A percentile compares a stretch with the other conserved stretches of the same genome.
These are phyloP conservation scores for Penicillium cataractarum DNA, from an alignment of 495 filamentous ascomycete genomes.

Conservation along the genomic window DNA sequence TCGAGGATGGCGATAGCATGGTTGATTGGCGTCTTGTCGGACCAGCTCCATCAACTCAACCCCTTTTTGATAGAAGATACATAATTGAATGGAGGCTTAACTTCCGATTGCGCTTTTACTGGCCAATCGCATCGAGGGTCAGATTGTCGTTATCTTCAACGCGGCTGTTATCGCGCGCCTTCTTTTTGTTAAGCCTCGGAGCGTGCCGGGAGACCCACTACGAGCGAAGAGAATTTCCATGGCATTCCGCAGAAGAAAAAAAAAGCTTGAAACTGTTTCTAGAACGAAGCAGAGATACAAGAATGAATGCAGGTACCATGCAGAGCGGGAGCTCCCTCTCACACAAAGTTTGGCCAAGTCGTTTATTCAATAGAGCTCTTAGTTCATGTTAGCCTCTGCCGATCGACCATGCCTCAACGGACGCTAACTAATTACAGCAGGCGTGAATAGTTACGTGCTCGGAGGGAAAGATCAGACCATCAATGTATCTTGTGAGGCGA, in stretches of 20 bases:
- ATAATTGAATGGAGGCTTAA: neutral
- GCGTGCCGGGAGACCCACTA: constrained; percentile 1
- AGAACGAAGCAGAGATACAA: neutral
- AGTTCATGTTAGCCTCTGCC: neutral
- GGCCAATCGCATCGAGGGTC: neutral
- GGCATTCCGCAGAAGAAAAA: neutral
- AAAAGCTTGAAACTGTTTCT: neutral
- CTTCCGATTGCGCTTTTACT: neutral
- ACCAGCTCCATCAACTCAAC: constrained; percentile 19
- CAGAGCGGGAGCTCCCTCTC: neutral
- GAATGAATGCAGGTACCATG: neutral
- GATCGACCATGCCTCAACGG: neutral
- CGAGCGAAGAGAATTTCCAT: neutral
- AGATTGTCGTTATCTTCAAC: neutral
- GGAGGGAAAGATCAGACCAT: neutral
- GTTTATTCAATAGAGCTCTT: neutral
- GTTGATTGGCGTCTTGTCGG: constrained; percentile 22
- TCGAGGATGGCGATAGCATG: constrained; percentile 7
- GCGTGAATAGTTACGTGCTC: neutral
- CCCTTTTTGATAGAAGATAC: constrained; percentile 11
- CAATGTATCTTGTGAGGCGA: neutral
- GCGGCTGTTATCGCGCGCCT: constrained; percentile 6
- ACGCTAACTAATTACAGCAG: neutral
- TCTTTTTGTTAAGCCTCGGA: neutral
- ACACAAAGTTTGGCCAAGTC: no score